Base-by-base conservation (phyloP, 139 green algal genomes). In the Yamagishiella unicocca region DNA sequence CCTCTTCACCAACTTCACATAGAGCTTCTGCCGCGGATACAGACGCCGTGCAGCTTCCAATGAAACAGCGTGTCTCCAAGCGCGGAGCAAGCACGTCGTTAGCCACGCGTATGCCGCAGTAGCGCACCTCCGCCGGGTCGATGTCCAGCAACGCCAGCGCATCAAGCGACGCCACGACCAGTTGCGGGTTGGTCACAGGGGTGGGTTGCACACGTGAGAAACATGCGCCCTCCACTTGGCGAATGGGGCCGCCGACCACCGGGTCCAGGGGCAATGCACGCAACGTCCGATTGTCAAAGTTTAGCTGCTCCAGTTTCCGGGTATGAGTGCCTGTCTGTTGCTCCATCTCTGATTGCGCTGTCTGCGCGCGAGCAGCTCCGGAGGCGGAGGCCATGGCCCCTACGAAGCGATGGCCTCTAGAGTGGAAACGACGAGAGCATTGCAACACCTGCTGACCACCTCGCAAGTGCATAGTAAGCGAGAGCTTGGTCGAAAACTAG, bases 91-190 rank as follows among this genome's bases (percentile, higher is more conserved):
- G n/a, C n/a, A n/a, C n/a, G n/a, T n/a, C n/a, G n/a, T n/a, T n/a
- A n/a, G n/a, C n/a, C n/a, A n/a, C n/a, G n/a, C n/a, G n/a, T n/a
- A n/a, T n/a, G 50, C 50, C 12, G 50, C 12, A 17, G 50, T 17
- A 58, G 14, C 45, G 40, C 64, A 94, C 90, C 90, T 94, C 58
- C 40, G 53, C 53, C 9, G 84, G 72, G 38, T 89, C 71, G 9
- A 96, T 35, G 29, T 91, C 93, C 68, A 96, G 87, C 43, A 96
- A 75, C 22, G 61, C 72, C 31, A 96, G 82, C 1, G 92, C 91
- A 22, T 91, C 87, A 21, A 42, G 29, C 1, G 89, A 93, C 0
- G 71, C 64, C 40, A 87, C 89, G 22, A 96, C 88, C 9, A 95
- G 46, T 31, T 75, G 35, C 0, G 93, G 92, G n/a, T 92, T 87